A percentile compares a stretch with the other conserved stretches of the same genome.
Conservation (phyloP, 129 eudicot genomes). For the Heracleum sosnowskyi region DNA sequence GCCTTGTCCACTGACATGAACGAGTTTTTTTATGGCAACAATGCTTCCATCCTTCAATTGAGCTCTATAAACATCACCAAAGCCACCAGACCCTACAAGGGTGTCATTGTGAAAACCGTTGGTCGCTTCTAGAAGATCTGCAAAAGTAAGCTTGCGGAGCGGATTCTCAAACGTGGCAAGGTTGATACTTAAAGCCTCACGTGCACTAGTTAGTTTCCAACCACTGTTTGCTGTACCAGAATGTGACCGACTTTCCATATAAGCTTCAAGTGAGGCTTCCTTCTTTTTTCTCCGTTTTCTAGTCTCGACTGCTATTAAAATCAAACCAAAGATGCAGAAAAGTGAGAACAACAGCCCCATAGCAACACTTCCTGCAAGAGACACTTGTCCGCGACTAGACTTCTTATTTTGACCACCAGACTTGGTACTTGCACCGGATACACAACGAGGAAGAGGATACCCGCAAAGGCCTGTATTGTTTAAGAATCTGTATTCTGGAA, state of each 20-base stretch:
- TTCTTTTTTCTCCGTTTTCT: constrained; percentile 55
- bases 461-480: constrained; percentile 75
- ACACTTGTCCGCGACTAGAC: constrained; percentile 50
- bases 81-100: constrained; percentile 82
- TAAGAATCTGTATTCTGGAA: constrained; percentile 46
- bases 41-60: constrained; percentile 68
- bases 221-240: constrained; percentile 44
- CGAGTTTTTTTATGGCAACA: constrained; percentile 88
- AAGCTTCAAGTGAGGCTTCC: constrained; percentile 65
- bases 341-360: constrained; percentile 77
- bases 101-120: constrained; percentile 71
- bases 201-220: constrained; percentile 71
- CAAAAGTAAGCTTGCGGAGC: constrained; percentile 77
- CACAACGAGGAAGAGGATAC: constrained; percentile 55
- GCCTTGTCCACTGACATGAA: constrained; percentile 91
- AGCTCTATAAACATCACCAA: constrained; percentile 90
- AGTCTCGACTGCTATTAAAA: constrained; percentile 50
- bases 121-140: constrained; percentile 66
- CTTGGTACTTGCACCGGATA: constrained; percentile 5
- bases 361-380: constrained; percentile 81
- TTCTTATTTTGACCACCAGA: constrained; percentile 29
- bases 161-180: constrained; percentile 81
- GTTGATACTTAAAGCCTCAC: constrained; percentile 77
- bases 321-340: constrained; percentile 68
- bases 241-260: constrained; percentile 51